These are phyloP conservation scores for Globisporangium ultimum DNA, from an alignment of 352 stramenopile genomes.

Conservation along the genomic window DNA sequence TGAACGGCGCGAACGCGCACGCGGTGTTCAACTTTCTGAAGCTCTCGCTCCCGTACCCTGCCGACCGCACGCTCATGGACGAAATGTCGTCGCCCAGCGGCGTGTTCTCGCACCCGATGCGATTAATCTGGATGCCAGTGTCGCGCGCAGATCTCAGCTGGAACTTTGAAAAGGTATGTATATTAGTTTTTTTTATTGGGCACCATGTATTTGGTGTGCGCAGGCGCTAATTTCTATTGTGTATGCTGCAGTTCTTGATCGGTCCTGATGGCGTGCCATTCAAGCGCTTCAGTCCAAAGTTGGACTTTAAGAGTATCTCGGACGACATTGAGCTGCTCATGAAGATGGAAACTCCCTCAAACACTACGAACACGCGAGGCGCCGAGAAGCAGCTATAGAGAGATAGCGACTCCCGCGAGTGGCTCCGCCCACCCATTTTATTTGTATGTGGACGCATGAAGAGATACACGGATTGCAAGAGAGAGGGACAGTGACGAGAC, in stretches of 20 bases:
- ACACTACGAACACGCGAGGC: slow-evolving; percentile 8
- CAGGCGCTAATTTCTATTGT: slow-evolving; percentile 1
- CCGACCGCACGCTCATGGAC: slow-evolving; percentile 71
- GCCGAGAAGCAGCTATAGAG: slow-evolving; percentile 27
- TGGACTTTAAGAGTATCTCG: slow-evolving; percentile 57
- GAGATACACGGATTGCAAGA: neutral
- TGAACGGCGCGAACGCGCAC: slow-evolving; percentile 77
- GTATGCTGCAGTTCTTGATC: slow-evolving; percentile 58
- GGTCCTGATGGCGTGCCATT: slow-evolving; percentile 70
- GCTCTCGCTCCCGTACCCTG: slow-evolving; percentile 66
- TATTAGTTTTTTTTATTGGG: neutral
- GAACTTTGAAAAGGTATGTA: slow-evolving; percentile 80
- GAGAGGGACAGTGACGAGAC: neutral
- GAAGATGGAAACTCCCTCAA: slow-evolving; percentile 20
- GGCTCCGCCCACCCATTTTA: slow-evolving; percentile 7
- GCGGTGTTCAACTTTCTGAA: slow-evolving; percentile 77
- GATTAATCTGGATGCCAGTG: slow-evolving; percentile 83
- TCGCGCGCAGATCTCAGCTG: slow-evolving; percentile 75
- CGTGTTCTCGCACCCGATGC: slow-evolving; percentile 81
- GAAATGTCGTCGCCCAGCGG: slow-evolving; percentile 75
- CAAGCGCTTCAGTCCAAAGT: slow-evolving; percentile 78
- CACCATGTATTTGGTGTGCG: neutral
- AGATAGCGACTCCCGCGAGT: neutral
- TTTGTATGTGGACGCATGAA: slow-evolving; percentile 5
- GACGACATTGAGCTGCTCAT: slow-evolving; percentile 68